phyloP scores from a whole-genome alignment of 768 basidiomycete genomes.

The Termitomyces heimii region DNA sequence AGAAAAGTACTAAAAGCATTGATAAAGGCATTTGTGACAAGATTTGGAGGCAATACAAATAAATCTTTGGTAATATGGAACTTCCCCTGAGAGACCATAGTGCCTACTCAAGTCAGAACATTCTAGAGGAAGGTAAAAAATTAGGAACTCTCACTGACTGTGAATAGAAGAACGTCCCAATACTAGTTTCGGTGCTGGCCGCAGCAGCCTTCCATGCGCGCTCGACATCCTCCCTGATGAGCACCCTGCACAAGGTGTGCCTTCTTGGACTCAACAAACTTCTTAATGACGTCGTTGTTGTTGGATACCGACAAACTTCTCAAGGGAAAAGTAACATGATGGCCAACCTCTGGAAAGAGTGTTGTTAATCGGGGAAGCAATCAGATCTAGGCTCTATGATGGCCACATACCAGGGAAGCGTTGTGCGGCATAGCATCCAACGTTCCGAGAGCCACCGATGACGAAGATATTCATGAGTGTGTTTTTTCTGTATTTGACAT shows the following conservation, averaged over 20 bases:
- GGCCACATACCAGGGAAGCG: background rate
- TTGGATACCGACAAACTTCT: conserved; percentile 50
- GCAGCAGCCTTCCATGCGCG: conserved; percentile 45
- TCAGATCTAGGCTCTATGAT: background rate
- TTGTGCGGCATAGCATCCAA: conserved; percentile 1
- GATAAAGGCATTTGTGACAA: conserved; percentile 51
- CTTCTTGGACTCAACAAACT: conserved; percentile 39
- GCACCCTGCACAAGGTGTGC: conserved; percentile 55
- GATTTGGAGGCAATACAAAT: conserved; percentile 43
- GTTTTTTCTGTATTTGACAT: background rate
- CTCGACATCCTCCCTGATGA: conserved; percentile 43
- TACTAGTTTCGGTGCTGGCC: conserved; percentile 17
- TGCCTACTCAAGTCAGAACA: background rate
- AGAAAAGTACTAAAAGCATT: conserved; percentile 55
- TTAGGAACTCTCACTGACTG: conserved; percentile 39
- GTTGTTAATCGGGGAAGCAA: background rate
- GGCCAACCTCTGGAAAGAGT: conserved; percentile 39
- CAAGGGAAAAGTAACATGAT: conserved; percentile 59
- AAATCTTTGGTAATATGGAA: conserved; percentile 45
- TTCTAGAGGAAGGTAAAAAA: background rate
- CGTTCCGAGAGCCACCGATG: conserved; percentile 1
- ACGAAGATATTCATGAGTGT: background rate
- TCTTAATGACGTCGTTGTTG: conserved; percentile 42
- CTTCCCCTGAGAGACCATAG: conserved; percentile 3
- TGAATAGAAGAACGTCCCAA: conserved; percentile 50